Percentiles rank a stretch among this genome's conserved stretches.
These are phyloP conservation scores for Litsea cubeba DNA, from an alignment of 164 flowering plant species.

Conservation along the genomic window DNA sequence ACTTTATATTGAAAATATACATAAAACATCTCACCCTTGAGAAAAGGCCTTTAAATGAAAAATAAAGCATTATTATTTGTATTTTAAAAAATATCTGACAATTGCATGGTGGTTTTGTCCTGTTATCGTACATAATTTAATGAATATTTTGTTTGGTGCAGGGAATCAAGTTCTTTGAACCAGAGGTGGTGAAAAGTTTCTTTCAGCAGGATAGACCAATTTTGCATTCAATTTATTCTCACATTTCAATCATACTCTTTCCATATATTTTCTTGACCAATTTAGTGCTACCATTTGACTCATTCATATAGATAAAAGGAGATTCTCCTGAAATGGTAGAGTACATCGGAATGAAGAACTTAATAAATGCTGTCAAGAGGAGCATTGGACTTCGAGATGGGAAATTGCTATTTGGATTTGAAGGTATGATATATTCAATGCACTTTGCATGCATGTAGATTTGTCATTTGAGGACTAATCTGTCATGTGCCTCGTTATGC, in stretches of 20 bases:
- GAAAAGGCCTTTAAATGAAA: too few relatives aligned
- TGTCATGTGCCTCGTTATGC: not conserved
- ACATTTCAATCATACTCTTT: not conserved
- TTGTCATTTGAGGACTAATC: not conserved
- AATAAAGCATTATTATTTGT: too few relatives aligned
- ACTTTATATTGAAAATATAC: too few relatives aligned
- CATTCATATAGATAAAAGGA: conserved; percentile 72
- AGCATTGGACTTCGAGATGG: conserved; percentile 71
- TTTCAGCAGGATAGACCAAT: conserved; percentile 8
- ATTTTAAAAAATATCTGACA: not conserved
- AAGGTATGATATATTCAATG: conserved; percentile 44
- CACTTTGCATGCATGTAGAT: not conserved
- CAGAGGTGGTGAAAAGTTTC: conserved; percentile 60
- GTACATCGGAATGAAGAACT: conserved; percentile 77
- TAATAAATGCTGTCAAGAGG: conserved; percentile 70
- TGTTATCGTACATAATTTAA: conserved; percentile 10
- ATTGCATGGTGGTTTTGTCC: not conserved
- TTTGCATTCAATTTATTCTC: not conserved
- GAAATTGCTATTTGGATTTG: conserved; percentile 73
- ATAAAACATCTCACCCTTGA: too few relatives aligned
- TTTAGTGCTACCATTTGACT: conserved; percentile 12
- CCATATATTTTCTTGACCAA: conserved; percentile 2
- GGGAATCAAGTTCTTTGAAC: conserved; percentile 99
- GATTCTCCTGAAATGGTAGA: conserved; percentile 96
- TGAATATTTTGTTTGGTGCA: conserved; percentile 26